Percentiles rank a stretch among this genome's conserved stretches.
phyloP scores from a whole-genome alignment of 176 grass and related monocot species.

The Pharus latifolius region DNA sequence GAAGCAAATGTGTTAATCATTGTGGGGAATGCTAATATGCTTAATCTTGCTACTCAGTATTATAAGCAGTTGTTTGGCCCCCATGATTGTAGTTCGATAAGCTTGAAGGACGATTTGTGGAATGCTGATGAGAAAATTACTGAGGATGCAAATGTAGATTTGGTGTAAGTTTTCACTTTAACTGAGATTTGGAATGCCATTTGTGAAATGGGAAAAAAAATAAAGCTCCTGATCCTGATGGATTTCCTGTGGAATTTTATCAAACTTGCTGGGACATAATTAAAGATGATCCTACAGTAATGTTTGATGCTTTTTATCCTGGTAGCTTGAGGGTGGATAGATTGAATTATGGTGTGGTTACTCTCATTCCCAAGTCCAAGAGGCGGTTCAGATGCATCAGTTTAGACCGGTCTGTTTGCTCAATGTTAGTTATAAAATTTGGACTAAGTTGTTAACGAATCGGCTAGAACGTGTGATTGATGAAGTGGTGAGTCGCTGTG shows the following conservation, averaged over 20 bases:
- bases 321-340: background rate
- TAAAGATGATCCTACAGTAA: accelerated
- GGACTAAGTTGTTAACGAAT: accelerated
- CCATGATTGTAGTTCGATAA: accelerated
- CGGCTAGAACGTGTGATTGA: accelerated
- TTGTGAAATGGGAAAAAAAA: background rate
- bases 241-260: background rate
- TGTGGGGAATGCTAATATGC: no score
- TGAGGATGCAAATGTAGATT: background rate
- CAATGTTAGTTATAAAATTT: background rate
- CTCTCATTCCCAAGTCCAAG: accelerated
- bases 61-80: background rate
- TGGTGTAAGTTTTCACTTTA: accelerated
- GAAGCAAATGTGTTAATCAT: background rate
- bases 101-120: background rate
- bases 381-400: accelerated
- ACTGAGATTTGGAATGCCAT: accelerated
- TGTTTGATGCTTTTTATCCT: accelerated
- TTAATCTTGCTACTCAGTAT: background rate
- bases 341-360: background rate
- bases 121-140: background rate
- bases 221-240: background rate
- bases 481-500: accelerated
- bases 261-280: accelerated
- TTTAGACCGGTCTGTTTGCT: background rate